Conservation (phyloP, 2,329 filamentous ascomycete genomes). For the Bipolaris victoriae region DNA sequence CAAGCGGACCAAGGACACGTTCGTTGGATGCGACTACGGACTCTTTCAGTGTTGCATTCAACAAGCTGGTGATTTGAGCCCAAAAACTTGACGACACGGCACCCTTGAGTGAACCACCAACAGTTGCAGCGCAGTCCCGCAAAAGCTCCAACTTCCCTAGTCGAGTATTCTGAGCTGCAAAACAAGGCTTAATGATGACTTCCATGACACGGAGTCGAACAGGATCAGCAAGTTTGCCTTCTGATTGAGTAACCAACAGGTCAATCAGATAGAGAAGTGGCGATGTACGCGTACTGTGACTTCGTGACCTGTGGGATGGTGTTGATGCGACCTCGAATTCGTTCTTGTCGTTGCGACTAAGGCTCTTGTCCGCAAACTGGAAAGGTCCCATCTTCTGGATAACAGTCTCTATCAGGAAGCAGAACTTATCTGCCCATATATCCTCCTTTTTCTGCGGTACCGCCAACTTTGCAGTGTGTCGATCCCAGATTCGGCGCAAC, state of each 20-base stretch:
- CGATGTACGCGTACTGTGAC: constrained; percentile 58
- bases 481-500: constrained; percentile 72
- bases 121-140: constrained; percentile 40
- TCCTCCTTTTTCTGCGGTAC: constrained; percentile 43
- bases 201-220: constrained; percentile 49
- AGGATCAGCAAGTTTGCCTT: constrained; percentile 49
- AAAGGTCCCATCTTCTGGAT: constrained; percentile 58
- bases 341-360: constrained; percentile 61
- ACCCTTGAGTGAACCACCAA: constrained; percentile 27
- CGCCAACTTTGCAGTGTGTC: constrained; percentile 52
- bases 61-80: constrained; percentile 30
- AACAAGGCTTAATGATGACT: constrained; percentile 64
- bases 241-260: constrained; percentile 59
- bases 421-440: constrained; percentile 58
- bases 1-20: constrained; percentile 53
- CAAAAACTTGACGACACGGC: constrained; percentile 38
- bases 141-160: constrained; percentile 49
- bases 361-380: constrained; percentile 58
- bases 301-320: constrained; percentile 65
- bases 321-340: constrained; percentile 68
- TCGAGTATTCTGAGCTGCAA: constrained; percentile 50
- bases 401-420: constrained; percentile 59
- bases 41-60: constrained; percentile 34
- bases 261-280: constrained; percentile 71
- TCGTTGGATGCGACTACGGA: constrained; percentile 30